Conservation (phyloP, 2,329 filamentous ascomycete species). For the Sporothrix curviconia region DNA sequence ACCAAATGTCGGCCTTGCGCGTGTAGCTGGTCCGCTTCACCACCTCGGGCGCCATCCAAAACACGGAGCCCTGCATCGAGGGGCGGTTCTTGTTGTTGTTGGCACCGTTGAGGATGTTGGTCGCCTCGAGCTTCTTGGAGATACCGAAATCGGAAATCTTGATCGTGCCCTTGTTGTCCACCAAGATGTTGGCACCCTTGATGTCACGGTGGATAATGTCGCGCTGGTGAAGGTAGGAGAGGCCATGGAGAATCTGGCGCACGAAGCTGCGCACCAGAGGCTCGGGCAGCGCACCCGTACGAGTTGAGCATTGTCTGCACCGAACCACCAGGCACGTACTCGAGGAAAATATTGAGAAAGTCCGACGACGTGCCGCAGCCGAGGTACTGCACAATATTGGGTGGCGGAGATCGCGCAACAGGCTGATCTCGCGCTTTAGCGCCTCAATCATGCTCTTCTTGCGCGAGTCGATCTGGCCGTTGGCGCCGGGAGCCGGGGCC, state of each 20-base stretch:
- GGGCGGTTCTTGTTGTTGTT: slow-evolving; percentile 62
- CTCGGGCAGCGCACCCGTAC: slow-evolving; percentile 89
- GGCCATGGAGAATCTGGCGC: slow-evolving; percentile 84
- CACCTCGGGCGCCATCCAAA: slow-evolving; percentile 99
- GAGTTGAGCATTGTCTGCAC: slow-evolving; percentile 98
- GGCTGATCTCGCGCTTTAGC: slow-evolving; percentile 89
- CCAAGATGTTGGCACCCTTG: slow-evolving; percentile 97
- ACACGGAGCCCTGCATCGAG: slow-evolving; percentile 92
- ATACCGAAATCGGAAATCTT: slow-evolving; percentile 99
- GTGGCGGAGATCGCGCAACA: slow-evolving; percentile 91
- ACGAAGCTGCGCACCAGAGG: slow-evolving; percentile 94
- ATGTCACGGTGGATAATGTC: slow-evolving; percentile 99
- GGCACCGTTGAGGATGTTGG: slow-evolving; percentile 68
- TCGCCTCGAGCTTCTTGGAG: slow-evolving; percentile 92
- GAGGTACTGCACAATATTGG: slow-evolving; percentile 97
- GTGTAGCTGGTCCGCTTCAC: slow-evolving; percentile 97
- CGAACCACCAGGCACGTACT: slow-evolving; percentile 95
- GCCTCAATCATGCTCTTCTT: slow-evolving; percentile 99
- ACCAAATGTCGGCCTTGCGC: slow-evolving; percentile 98
- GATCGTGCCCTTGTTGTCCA: slow-evolving; percentile 97
- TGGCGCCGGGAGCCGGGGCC: slow-evolving; percentile 69
- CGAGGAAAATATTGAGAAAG: slow-evolving; percentile 98
- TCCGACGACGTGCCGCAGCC: slow-evolving; percentile 88
- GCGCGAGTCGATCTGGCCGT: slow-evolving; percentile 75
- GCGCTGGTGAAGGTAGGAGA: slow-evolving; percentile 86